Conservation (phyloP, 129 eudicot genomes). For the Pulicaria dysenterica region DNA sequence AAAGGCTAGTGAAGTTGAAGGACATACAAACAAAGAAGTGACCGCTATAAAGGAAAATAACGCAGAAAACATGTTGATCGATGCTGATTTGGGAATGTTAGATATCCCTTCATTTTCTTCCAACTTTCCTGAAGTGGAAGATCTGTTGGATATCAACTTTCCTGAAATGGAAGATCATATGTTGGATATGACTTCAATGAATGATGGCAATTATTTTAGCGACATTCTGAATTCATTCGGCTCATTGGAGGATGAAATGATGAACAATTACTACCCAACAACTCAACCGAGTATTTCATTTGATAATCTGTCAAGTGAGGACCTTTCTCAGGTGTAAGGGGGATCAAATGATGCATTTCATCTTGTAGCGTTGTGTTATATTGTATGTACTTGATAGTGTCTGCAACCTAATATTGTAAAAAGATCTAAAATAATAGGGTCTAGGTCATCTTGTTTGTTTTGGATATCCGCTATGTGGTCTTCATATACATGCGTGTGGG, state of each 20-base stretch:
- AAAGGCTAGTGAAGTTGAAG: conserved; percentile 41
- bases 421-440: not conserved
- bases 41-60: conserved; percentile 13
- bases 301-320: conserved; percentile 48
- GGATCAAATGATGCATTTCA: not conserved
- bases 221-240: conserved; percentile 45
- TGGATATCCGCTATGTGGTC: not conserved
- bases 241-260: conserved; percentile 51
- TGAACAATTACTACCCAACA: conserved; percentile 44
- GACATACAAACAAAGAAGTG: conserved; percentile 6
- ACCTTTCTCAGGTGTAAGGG: conserved; percentile 33
- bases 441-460: not conserved
- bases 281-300: conserved; percentile 38
- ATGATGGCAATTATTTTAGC: conserved; percentile 45
- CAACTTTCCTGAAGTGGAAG: conserved; percentile 25
- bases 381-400: not conserved
- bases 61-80: conserved; percentile 7
- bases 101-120: not conserved
- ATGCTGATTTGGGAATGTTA: conserved; percentile 13
- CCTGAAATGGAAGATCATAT: conserved; percentile 17
- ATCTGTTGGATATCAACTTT: conserved; percentile 15
- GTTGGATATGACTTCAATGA: conserved; percentile 33
- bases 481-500: not conserved
- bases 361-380: not conserved
- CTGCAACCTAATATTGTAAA: conserved; percentile 7